Base-by-base conservation (phyloP, 441 rosid genomes). In the Mallotus repandus region DNA sequence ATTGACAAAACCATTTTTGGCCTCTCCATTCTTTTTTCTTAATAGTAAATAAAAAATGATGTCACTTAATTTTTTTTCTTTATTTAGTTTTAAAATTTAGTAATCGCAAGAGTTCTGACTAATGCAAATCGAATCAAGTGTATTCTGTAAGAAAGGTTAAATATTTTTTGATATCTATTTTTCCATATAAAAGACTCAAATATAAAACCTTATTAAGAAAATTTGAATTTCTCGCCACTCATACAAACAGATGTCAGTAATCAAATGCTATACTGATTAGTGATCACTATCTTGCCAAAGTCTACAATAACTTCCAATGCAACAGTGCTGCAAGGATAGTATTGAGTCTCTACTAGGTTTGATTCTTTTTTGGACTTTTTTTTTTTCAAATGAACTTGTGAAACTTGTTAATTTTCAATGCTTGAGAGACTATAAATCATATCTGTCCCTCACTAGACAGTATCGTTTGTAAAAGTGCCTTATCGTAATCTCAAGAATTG, bases 401-500 rank as follows among this genome's bases (percentile, higher is more conserved):
- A 14, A 32, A 13, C 9, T 32, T 60, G 18, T 0, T 11, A 13
- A 18, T 19, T 16, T 38, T 62, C 66, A 62, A 62, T 38, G 48
- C 66, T 62, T 38, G 48, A 35, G 48, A 63, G 29, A 22, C 46
- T 4, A 62, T 22, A 19, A 18, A 18, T 43, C 52, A 18, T 9
- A 68, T 48, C 68, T 72, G 61, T 63, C 43, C 69, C 41, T 15
- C 18, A 62, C 9, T 65, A 63, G 62, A 45, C 72, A 56, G 21
- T 58, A n/a, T 4, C 69, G 32, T 63, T 29, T 22, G 45, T 15
- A 15, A 29, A 9, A 38, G 9, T 59, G 50, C 69, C 71, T 70
- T 74, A 32, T 63, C 61, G 68, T 48, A 49, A 67, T 45, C 49
- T 71, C 9, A 25, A 65, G 16, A 43, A 43, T 53, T 76, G 81